These are phyloP conservation scores for Solanum sitiens DNA, from an alignment of 257 asterid species.

Conservation along the genomic window DNA sequence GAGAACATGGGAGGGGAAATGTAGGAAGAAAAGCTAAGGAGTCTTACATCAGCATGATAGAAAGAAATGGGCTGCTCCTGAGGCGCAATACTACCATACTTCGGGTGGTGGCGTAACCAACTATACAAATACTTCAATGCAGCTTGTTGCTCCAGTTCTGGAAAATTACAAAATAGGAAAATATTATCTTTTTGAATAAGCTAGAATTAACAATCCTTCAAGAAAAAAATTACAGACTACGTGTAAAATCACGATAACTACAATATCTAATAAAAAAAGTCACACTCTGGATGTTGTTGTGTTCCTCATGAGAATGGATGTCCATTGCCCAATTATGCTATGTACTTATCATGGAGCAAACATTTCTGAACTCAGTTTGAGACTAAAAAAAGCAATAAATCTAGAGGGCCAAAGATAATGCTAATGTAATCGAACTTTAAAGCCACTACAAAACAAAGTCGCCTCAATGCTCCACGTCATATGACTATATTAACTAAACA, in stretches of 20 bases:
- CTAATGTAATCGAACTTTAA: not conserved
- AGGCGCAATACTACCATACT: conserved; percentile 65
- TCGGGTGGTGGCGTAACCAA: conserved; percentile 92
- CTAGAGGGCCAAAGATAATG: not conserved
- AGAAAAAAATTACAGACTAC: not conserved
- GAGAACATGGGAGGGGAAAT: not conserved
- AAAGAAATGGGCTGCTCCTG: conserved; percentile 72
- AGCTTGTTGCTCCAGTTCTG: conserved; percentile 97
- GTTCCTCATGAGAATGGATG: not conserved
- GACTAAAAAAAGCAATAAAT: not conserved
- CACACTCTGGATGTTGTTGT: not conserved
- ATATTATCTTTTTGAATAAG: not conserved
- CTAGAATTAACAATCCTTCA: not conserved
- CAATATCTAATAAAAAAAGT: not conserved
- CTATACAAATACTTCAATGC: conserved; percentile 85
- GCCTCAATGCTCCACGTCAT: not conserved
- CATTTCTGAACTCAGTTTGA: not conserved
- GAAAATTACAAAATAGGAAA: conserved; percentile 5
- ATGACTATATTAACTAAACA: not conserved
- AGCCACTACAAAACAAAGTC: not conserved
- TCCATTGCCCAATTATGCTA: not conserved
- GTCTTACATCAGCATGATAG: conserved; percentile 77
- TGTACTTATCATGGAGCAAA: not conserved
- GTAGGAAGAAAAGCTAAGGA: not conserved
- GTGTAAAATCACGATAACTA: not conserved